A percentile compares a stretch with the other conserved stretches of the same genome.
Evolutionary conservation across 1,139 yeast genomes (phyloP).

Genomic region (Suhomyces bolitotheri): DNA sequence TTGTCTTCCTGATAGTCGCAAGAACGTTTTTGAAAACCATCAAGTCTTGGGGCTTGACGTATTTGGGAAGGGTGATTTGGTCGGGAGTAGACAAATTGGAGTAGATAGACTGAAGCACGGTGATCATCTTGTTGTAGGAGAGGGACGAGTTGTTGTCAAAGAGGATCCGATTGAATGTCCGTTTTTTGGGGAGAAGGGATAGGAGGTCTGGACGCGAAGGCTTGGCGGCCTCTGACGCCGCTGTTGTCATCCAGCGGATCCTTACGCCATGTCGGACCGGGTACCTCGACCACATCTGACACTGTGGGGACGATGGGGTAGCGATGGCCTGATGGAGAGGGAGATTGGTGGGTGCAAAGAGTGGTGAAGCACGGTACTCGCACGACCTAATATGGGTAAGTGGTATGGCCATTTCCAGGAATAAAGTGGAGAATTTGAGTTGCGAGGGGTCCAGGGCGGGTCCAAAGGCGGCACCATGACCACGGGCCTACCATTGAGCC

Average conservation of each 20-base stretch:
- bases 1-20: constrained; percentile 58
- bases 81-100: constrained; percentile 39
- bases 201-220: constrained; percentile 41
- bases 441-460: too few species aligned
- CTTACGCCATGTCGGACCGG: constrained; percentile 1
- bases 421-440: too few species aligned
- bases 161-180: constrained; percentile 55
- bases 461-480: too few species aligned
- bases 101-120: constrained; percentile 54
- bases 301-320: too few species aligned
- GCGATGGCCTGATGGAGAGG: too few species aligned
- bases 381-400: too few species aligned
- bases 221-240: neutral
- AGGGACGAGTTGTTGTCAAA: constrained; percentile 66
- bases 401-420: too few species aligned
- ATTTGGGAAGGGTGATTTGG: constrained; percentile 40
- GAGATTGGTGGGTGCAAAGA: too few species aligned
- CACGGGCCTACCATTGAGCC: too few species aligned
- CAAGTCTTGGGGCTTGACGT: constrained; percentile 55
- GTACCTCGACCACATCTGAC: neutral
- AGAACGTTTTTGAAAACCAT: constrained; percentile 69
- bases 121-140: constrained; percentile 53
- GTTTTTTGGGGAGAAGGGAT: constrained; percentile 59
- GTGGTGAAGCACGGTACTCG: too few species aligned
- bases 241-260: neutral